A percentile compares a stretch with the other conserved stretches of the same genome.
phyloP scores from a whole-genome alignment of 352 stramenopile genomes.

The Globisporangium lucens region DNA sequence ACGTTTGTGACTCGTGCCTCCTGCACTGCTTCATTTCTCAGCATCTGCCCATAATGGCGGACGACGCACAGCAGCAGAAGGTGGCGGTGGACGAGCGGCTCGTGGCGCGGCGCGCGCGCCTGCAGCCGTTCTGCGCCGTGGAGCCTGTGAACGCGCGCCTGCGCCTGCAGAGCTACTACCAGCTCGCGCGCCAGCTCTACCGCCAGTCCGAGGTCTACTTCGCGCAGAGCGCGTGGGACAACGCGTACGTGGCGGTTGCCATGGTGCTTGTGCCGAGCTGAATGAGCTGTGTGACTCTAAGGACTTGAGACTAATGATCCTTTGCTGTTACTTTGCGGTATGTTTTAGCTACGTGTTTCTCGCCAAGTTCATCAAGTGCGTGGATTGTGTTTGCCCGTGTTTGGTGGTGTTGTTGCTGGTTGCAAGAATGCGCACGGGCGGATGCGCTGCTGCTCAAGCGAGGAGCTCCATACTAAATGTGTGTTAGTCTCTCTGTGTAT shows the following conservation, averaged over 20 bases:
- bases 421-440: not conserved
- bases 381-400: not conserved
- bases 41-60: conserved; percentile 1
- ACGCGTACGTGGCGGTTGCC: conserved; percentile 44
- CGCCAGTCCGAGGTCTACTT: conserved; percentile 72
- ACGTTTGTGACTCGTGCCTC: too few relatives aligned
- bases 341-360: conserved; percentile 72
- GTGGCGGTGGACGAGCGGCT: conserved; percentile 57
- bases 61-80: not conserved
- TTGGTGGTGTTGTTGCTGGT: not conserved
- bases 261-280: not conserved
- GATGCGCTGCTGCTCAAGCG: not conserved
- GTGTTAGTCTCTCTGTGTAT: not conserved
- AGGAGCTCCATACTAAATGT: not conserved
- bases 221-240: conserved; percentile 55
- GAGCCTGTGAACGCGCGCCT: conserved; percentile 66
- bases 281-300: not conserved
- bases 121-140: conserved; percentile 59
- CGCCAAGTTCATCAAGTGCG: conserved; percentile 80
- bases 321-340: not conserved
- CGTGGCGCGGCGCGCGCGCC: conserved; percentile 45
- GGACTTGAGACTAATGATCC: not conserved
- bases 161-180: conserved; percentile 64
- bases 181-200: conserved; percentile 71
- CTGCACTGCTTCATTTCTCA: not conserved